Evolutionary conservation across 2,329 filamentous ascomycete species (phyloP).

Genomic region (Zasmidium angulare): DNA sequence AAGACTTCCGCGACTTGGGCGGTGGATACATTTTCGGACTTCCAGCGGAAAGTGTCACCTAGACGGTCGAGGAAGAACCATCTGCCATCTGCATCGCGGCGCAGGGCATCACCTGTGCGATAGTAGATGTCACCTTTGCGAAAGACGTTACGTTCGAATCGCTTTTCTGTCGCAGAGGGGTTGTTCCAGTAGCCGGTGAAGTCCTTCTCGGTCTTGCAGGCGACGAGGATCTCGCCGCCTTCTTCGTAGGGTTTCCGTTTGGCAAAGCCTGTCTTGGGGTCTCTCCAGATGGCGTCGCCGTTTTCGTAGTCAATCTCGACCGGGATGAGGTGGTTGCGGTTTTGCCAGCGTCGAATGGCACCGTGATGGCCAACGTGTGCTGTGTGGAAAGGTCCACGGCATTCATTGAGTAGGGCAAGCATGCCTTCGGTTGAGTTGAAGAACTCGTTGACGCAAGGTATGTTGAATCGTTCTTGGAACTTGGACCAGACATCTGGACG

Average conservation of each 20-base stretch:
- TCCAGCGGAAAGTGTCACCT: constrained; percentile 53
- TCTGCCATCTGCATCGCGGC: constrained; percentile 43
- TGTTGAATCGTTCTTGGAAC: constrained; percentile 64
- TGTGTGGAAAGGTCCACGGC: constrained; percentile 59
- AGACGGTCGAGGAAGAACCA: constrained; percentile 53
- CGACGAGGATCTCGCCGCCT: constrained; percentile 75
- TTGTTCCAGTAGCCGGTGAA: constrained; percentile 73
- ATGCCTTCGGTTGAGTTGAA: constrained; percentile 77
- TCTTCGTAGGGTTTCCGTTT: constrained; percentile 61
- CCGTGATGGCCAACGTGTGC: constrained; percentile 72
- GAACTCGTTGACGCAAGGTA: constrained; percentile 67
- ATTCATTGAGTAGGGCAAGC: constrained; percentile 51
- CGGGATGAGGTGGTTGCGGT: constrained; percentile 60
- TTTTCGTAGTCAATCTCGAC: constrained; percentile 69
- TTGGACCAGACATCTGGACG: constrained; percentile 67
- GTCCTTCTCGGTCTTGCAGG: constrained; percentile 54
- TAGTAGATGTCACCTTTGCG: constrained; percentile 50
- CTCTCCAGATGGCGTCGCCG: constrained; percentile 61
- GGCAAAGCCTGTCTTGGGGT: constrained; percentile 68
- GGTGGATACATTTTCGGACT: constrained; percentile 51
- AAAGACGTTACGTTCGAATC: constrained; percentile 49
- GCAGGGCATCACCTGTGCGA: constrained; percentile 49
- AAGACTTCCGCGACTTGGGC: constrained; percentile 49
- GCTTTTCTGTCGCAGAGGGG: constrained; percentile 62
- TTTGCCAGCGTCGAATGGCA: constrained; percentile 54